Conservation (phyloP, 225 moss, liverwort and hornwort genomes). For the Marchantia polymorpha region DNA sequence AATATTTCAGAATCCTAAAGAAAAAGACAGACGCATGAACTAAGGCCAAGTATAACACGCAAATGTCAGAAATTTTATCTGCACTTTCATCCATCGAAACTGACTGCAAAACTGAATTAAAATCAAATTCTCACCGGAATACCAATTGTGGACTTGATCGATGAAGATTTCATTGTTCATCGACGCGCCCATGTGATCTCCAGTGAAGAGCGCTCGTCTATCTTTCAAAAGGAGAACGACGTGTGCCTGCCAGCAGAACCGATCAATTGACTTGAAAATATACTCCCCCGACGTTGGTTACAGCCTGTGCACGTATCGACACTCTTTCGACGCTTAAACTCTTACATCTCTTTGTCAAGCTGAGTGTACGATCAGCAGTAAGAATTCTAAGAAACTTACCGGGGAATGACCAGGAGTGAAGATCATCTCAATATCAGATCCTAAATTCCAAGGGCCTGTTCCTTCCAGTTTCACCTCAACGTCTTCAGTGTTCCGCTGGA, state of each 20-base stretch:
- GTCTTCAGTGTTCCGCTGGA: constrained; percentile 41
- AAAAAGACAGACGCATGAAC: too few relatives aligned
- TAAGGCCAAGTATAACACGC: too few relatives aligned
- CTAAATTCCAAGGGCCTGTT: constrained; percentile 63
- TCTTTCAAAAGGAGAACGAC: constrained; percentile 38
- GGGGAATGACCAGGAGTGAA: constrained; percentile 73
- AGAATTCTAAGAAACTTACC: constrained; percentile 31
- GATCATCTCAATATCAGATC: constrained; percentile 67
- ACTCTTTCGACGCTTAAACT: too few relatives aligned
- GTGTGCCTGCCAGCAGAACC: constrained; percentile 30
- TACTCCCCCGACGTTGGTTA: neutral
- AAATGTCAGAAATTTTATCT: too few relatives aligned
- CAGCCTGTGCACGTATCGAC: neutral
- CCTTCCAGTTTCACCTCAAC: constrained; percentile 75
- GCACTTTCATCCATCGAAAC: too few relatives aligned
- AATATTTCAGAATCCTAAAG: too few relatives aligned
- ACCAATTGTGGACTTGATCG: constrained; percentile 25
- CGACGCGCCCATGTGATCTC: constrained; percentile 31
- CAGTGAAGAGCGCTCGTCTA: constrained; percentile 30
- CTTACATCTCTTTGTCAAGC: neutral
- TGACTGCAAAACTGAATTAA: too few relatives aligned
- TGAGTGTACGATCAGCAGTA: neutral
- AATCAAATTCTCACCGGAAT: constrained; percentile 26
- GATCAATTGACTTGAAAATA: neutral
- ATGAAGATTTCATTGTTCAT: neutral